Evolutionary conservation across 148 eudicot species (phyloP).

Genomic region (Camellia sinensis): DNA sequence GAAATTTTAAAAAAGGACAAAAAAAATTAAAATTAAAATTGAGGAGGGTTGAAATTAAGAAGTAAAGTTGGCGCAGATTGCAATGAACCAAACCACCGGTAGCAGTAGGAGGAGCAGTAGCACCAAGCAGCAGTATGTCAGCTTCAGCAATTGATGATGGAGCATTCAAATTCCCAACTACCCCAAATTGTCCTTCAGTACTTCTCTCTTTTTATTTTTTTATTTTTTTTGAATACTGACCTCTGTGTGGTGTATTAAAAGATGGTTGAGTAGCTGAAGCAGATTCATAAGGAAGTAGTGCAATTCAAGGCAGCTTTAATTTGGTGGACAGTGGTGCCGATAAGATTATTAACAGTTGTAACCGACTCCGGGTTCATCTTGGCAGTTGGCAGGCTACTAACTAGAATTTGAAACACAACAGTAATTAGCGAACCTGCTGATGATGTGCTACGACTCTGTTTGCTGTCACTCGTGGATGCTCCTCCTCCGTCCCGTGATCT

Average conservation of each 20-base stretch:
- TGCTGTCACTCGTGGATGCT: slow-evolving; percentile 35
- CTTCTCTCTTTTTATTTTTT: not conserved
- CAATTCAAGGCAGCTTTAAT: slow-evolving; percentile 53
- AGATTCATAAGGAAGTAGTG: slow-evolving; percentile 8
- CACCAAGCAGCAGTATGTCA: slow-evolving; percentile 35
- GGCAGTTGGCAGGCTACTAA: slow-evolving; percentile 39
- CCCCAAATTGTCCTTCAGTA: slow-evolving; percentile 10
- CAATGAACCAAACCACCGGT: too few species aligned
- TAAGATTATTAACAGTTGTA: slow-evolving; percentile 45
- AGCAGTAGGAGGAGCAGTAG: not conserved
- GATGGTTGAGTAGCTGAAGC: not conserved
- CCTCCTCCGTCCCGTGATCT: not conserved
- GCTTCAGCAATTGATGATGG: slow-evolving; percentile 31
- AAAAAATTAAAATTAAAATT: too few species aligned
- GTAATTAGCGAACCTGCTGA: slow-evolving; percentile 42
- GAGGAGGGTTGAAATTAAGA: too few species aligned
- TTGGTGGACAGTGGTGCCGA: slow-evolving; percentile 45
- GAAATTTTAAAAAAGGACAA: too few species aligned
- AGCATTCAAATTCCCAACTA: slow-evolving; percentile 29
- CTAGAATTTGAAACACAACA: slow-evolving; percentile 44
- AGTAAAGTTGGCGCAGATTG: too few species aligned
- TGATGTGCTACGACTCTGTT: not conserved
- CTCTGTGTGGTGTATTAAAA: too few species aligned
- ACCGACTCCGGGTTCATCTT: slow-evolving; percentile 47
- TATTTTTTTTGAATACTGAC: too few species aligned